Percentiles rank a stretch among this genome's conserved stretches.
Conservation (phyloP, 495 filamentous ascomycete species). For the Parachaetomium inaequale region DNA sequence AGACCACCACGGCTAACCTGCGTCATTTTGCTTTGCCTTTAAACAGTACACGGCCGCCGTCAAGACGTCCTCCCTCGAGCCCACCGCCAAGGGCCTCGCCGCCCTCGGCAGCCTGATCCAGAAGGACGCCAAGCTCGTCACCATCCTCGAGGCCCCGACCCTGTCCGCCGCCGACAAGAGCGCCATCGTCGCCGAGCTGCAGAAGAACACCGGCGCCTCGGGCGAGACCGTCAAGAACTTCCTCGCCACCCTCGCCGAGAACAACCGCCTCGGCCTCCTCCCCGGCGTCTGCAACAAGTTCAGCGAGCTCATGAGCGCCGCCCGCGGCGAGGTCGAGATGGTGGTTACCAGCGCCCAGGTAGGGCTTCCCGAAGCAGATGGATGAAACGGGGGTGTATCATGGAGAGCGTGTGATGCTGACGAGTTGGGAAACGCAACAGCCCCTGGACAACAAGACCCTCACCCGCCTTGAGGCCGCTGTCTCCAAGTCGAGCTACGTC, state of each 20-base stretch:
- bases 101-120: constrained; percentile 66
- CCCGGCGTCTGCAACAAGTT: constrained; percentile 86
- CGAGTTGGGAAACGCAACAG: constrained; percentile 41
- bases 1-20: constrained; percentile 23
- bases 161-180: constrained; percentile 74
- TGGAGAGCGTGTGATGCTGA: constrained; percentile 3
- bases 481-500: constrained; percentile 82
- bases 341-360: constrained; percentile 86
- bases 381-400: background rate
- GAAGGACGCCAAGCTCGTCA: constrained; percentile 72
- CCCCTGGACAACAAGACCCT: constrained; percentile 84
- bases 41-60: constrained; percentile 87
- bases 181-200: constrained; percentile 75
- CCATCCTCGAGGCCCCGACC: constrained; percentile 75
- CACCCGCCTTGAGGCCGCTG: constrained; percentile 75
- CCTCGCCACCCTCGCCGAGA: constrained; percentile 81
- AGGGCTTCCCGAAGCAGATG: constrained; percentile 33
- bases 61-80: constrained; percentile 80
- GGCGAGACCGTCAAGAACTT: constrained; percentile 92
- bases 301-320: constrained; percentile 75
- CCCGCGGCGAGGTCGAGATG: constrained; percentile 89
- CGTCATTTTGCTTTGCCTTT: constrained; percentile 36
- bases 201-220: constrained; percentile 66
- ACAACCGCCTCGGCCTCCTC: constrained; percentile 86
- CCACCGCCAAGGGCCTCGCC: constrained; percentile 69